Evolutionary conservation across 1,139 yeast genomes (phyloP), one percentile per base, ranked within the genome.

Genomic region (Entelexis paramagnoliae): DNA sequence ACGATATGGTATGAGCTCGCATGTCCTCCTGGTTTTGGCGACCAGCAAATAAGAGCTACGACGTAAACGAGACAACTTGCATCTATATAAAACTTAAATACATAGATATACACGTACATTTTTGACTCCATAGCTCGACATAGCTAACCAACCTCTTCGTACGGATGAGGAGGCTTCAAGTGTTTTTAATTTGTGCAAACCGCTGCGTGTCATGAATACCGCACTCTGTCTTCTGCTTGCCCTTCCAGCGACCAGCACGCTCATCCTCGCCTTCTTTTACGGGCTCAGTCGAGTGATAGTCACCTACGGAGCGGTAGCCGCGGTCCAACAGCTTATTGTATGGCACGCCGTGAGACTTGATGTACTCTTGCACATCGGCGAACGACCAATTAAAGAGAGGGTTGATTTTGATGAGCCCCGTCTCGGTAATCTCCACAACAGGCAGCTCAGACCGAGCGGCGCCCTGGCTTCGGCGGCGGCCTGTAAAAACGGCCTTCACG

Each of bases 231-330:
- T 91, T 91, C 5, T 80, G 76, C 66, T 83, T 78, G 2, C 96
- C 96, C 72, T 84, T 83, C 98, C 98, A 91, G 62, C 98, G 77
- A 1, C 98, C 98, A 30, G 94, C 80, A 60, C 98, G 77, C 66
- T 91, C 98, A 64, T 89, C 96, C 64, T 87, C 96, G 5, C 93
- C 95, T 46, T 84, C 96, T 11, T 72, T 78, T 11, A 87, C 95
- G 1, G 97, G 96, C 39, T 70, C 79, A 0, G 98, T 91, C 0
- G 95, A 85, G 67, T 91, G 98, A 79, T 91, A 91, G 68, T 91
- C 98, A 1, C 98, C 98, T 20, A 91, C 77, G 0, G 95, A 84
- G 62, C 88, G 81, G 68, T 89, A 91, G 0, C 97, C 97, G 54
- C 80, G 72, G 66, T 88, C 93, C 48, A 91, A 71, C 44, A 91